Evolutionary conservation across 2,329 filamentous ascomycete genomes (phyloP).

Genomic region (Sclerotinia spermophila): DNA sequence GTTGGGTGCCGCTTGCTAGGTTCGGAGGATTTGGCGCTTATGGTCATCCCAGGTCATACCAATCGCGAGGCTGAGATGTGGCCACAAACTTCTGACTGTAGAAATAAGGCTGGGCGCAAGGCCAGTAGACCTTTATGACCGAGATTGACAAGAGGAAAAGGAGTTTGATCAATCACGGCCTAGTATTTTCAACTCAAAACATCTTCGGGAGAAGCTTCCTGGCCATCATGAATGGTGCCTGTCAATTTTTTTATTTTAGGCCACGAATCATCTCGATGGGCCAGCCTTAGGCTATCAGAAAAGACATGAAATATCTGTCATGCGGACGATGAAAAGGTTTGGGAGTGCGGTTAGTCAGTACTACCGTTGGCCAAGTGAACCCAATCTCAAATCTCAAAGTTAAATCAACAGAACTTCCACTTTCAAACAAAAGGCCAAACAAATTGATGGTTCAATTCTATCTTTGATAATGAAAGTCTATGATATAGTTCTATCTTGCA

Average conservation of each 20-base stretch:
- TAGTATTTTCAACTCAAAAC: neutral
- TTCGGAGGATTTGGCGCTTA: neutral
- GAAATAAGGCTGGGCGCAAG: slow-evolving; percentile 3
- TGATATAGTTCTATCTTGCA: neutral
- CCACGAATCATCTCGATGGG: neutral
- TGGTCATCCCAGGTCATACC: neutral
- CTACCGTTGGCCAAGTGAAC: neutral
- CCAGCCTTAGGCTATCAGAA: too few relatives aligned
- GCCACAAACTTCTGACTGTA: neutral
- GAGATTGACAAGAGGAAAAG: neutral
- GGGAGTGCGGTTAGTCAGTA: neutral
- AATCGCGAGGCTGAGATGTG: slow-evolving; percentile 8
- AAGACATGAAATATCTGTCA: neutral
- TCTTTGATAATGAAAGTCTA: too few relatives aligned
- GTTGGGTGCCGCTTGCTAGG: neutral
- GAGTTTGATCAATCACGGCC: neutral
- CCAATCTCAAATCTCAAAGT: neutral
- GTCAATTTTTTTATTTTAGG: neutral
- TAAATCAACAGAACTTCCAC: neutral
- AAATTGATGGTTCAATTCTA: neutral
- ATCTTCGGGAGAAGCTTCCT: neutral
- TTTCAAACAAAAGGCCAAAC: neutral
- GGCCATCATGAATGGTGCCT: neutral
- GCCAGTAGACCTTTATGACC: neutral
- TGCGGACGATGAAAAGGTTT: neutral